Base-by-base conservation (phyloP, 2,329 filamentous ascomycete genomes). In the Scytalidium lignicola region DNA sequence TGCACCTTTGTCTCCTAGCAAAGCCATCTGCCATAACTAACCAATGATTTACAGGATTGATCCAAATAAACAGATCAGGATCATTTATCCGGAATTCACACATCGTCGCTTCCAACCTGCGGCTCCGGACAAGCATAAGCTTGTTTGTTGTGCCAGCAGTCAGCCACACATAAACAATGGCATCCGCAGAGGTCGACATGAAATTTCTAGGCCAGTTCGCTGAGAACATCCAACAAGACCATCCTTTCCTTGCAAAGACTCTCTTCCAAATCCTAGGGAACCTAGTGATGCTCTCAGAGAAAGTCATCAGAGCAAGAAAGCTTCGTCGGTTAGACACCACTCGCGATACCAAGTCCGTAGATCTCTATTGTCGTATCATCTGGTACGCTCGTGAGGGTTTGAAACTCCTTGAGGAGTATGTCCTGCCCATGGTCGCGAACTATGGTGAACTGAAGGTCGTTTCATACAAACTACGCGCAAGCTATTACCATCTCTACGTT, bases 401-500 rank as follows among this genome's bases (percentile, higher is more conserved):
- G 2, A 80, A 90, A 26, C 88, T 97, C 67, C 75, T 96, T 9
- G 90, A 97, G 61, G 79, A 85, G 63, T 93, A 92, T 65, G 83
- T 99, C 43, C 73, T 97, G 18, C 93, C 92, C 40, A 88, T 86
- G 79, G 88, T 89, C 49, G 83, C 78, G 58, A 85, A 81, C 61
- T 89, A 83, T 69, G 82, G 75, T 62, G 91, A 95, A 66, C 82
- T 96, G 50, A 91, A 90, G 62, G 91, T 97, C 41, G 78, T 99
- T 55, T 85, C 88, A 18, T 89, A 90, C 65, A 99, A 97, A 69
- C 78, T 99, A 13, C 85, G 90, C 52, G 93, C 93, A 15, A 95
- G 90, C 18, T 95, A 97, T 65, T 93, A 95, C 61, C 92, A 99
- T 70, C 90, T 99, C 57, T 96, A 96, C 66, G 93, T 95, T 47